phyloP scores from a whole-genome alignment of 306 rosid genomes.

The Prinsepia uniflora region DNA sequence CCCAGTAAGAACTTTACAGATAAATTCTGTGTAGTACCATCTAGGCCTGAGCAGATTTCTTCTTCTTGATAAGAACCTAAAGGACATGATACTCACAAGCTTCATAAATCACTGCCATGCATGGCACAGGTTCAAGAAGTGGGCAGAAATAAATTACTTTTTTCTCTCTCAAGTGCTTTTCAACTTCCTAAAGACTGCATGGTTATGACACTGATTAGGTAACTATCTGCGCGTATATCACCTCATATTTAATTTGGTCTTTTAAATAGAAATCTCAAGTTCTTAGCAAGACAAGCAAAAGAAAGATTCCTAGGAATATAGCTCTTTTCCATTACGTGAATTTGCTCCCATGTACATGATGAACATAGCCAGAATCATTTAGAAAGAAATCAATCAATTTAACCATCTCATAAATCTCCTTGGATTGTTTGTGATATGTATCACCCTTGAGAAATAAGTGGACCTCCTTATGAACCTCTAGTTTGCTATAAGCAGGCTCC shows the following conservation, averaged over 20 bases:
- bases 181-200: conserved; percentile 6
- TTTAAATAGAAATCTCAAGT: neutral
- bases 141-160: neutral
- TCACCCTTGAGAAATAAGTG: conserved; percentile 52
- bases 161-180: neutral
- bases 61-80: neutral
- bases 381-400: conserved; percentile 41
- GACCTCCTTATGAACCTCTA: conserved; percentile 57
- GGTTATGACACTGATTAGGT: neutral
- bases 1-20: neutral
- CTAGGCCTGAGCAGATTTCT: neutral
- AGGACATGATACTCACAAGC: neutral
- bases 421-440: conserved; percentile 41
- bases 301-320: conserved; percentile 13
- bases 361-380: conserved; percentile 49
- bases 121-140: neutral
- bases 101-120: neutral
- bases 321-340: conserved; percentile 12
- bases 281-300: neutral
- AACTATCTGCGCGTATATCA: neutral
- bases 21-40: neutral
- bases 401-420: conserved; percentile 50
- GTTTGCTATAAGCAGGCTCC: conserved; percentile 74
- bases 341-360: conserved; percentile 32
- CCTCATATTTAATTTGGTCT: neutral